Evolutionary conservation across 1,284 basidiomycete genomes (phyloP).

Genomic region (Ganoderma lingzhi): DNA sequence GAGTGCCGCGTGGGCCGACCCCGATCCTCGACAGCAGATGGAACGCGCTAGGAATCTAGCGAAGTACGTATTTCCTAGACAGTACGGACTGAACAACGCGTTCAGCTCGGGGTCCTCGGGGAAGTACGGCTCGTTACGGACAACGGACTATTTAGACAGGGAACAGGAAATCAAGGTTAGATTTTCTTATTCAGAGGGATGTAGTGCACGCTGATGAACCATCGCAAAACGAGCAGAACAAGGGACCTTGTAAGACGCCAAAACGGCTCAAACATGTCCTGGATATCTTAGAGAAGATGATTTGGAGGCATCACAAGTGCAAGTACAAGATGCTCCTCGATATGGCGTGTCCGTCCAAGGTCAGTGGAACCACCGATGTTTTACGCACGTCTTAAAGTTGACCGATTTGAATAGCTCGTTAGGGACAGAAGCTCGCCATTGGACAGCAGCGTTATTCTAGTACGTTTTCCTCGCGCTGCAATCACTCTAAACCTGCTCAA

Average conservation of each 20-base stretch:
- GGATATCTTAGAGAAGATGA: slow-evolving; percentile 64
- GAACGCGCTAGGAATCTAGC: slow-evolving; percentile 67
- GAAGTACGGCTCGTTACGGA: slow-evolving; percentile 27
- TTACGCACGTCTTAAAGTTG: neutral
- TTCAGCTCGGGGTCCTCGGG: slow-evolving; percentile 45
- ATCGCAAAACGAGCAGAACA: slow-evolving; percentile 42
- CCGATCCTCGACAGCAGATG: slow-evolving; percentile 53
- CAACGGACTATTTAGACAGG: slow-evolving; percentile 66
- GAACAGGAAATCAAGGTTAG: slow-evolving; percentile 78
- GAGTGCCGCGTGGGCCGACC: slow-evolving; percentile 44
- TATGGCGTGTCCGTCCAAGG: slow-evolving; percentile 79
- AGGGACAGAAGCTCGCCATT: slow-evolving; percentile 46
- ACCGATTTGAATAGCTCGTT: neutral
- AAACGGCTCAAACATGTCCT: slow-evolving; percentile 69
- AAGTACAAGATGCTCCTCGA: slow-evolving; percentile 75
- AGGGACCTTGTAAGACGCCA: slow-evolving; percentile 72
- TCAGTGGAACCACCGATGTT: slow-evolving; percentile 35
- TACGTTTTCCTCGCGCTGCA: slow-evolving; percentile 33
- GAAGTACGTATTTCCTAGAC: slow-evolving; percentile 87
- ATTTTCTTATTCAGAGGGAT: neutral
- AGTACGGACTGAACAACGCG: slow-evolving; percentile 72
- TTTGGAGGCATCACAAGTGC: slow-evolving; percentile 76
- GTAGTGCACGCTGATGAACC: neutral
- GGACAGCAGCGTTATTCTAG: slow-evolving; percentile 67
- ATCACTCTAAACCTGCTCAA: neutral